These are phyloP conservation scores for Phytophthora podocarpi DNA, from an alignment of 352 stramenopile genomes.

Conservation along the genomic window DNA sequence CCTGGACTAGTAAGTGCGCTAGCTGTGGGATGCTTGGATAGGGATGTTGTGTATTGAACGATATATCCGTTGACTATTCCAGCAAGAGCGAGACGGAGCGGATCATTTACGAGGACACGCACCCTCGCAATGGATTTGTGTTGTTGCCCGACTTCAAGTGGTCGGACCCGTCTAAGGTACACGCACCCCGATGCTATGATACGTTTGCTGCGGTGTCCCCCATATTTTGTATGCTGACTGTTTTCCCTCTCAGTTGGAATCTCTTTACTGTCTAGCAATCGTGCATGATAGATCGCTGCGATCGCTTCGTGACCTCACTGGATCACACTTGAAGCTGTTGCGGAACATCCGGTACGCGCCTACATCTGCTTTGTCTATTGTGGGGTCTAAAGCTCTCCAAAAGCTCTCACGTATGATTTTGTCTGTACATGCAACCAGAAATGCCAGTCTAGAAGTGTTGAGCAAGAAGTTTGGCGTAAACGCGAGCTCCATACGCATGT, in stretches of 20 bases:
- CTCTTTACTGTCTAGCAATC: slow-evolving; percentile 83
- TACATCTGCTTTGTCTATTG: not conserved
- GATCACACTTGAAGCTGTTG: slow-evolving; percentile 64
- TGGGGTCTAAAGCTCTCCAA: not conserved
- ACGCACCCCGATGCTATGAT: no score
- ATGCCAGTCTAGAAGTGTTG: slow-evolving; percentile 62
- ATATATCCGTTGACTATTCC: not conserved
- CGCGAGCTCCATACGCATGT: slow-evolving; percentile 69
- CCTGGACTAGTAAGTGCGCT: slow-evolving; percentile 72
- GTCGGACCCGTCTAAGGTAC: slow-evolving; percentile 70
- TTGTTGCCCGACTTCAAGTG: slow-evolving; percentile 88
- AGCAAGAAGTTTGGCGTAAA: slow-evolving; percentile 58
- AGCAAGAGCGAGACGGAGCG: slow-evolving; percentile 85
- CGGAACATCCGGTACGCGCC: slow-evolving; percentile 67
- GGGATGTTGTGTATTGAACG: slow-evolving; percentile 3
- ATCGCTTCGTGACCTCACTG: slow-evolving; percentile 77
- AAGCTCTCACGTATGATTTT: slow-evolving; percentile 3
- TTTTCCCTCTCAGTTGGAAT: slow-evolving; percentile 56
- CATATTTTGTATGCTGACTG: not conserved
- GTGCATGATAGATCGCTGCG: slow-evolving; percentile 75
- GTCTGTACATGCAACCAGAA: slow-evolving; percentile 42
- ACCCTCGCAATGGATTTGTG: slow-evolving; percentile 74
- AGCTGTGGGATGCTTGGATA: not conserved
- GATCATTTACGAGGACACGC: slow-evolving; percentile 78
- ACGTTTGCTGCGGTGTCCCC: not conserved